Conservation (phyloP, 306 rosid genomes). For the Sesbania bispinosa region DNA sequence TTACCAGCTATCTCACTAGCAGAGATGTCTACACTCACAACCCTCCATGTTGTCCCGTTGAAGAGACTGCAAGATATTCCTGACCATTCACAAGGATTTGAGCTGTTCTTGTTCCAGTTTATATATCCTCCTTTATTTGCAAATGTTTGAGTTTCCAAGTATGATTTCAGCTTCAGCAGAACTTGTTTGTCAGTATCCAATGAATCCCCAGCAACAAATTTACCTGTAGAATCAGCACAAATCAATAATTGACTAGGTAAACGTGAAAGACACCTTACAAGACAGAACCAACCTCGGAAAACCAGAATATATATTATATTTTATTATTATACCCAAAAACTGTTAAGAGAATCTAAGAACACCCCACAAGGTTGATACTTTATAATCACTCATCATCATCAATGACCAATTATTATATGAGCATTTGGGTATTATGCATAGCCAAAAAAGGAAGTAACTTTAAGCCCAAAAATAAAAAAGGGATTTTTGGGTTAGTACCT, state of each 20-base stretch:
- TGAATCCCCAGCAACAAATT: conserved; percentile 48
- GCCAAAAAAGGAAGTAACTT: neutral
- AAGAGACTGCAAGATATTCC: conserved; percentile 51
- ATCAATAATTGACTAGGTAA: neutral
- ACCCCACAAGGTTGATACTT: conserved; percentile 3
- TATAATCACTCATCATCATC: neutral
- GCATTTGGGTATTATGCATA: neutral
- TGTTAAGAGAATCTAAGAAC: conserved; percentile 22
- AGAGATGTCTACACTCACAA: conserved; percentile 50
- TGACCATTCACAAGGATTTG: conserved; percentile 58
- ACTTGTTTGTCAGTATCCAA: conserved; percentile 48
- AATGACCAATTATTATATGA: neutral
- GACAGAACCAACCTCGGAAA: conserved; percentile 30
- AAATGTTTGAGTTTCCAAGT: conserved; percentile 42
- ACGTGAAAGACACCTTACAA: neutral
- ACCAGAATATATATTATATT: neutral
- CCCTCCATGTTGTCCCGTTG: conserved; percentile 27
- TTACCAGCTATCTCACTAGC: conserved; percentile 39
- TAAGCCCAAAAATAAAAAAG: neutral
- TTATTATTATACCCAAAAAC: neutral
- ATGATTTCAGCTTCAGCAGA: conserved; percentile 46
- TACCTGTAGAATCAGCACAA: conserved; percentile 30
- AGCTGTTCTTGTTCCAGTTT: conserved; percentile 47
- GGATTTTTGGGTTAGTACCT: conserved; percentile 34
- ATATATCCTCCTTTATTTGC: conserved; percentile 55